Base-by-base conservation (phyloP, 129 eudicot genomes). In the sunflower (Helianthus annuus) region DNA sequence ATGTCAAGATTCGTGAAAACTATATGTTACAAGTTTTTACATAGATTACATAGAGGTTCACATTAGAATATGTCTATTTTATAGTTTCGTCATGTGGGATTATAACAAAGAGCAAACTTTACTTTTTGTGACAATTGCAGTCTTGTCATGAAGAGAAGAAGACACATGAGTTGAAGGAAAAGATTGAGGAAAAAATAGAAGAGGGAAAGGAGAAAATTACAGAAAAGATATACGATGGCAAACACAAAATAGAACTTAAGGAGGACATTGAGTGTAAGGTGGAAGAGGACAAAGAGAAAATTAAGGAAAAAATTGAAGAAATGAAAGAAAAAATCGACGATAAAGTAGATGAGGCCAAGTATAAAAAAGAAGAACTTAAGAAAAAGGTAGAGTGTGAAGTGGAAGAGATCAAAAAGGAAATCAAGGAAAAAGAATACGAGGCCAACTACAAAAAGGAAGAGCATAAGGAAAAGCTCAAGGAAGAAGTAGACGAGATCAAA, bases 341-440 rank as follows among this genome's bases (percentile, higher is more conserved):
- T 53, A 64, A 63, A 5, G 64, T 74, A 3, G 71, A 42, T 0
- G 71, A 74, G 40, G 32, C 5, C 4, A 74, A 74, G 34, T 55
- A 64, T 4, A 74, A 64, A 44, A 64, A 36, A 52, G 79, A 64
- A 54, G 72, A 74, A 64, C 46, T 74, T 11, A 74, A 74, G 46
- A 66, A 74, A 22, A 74, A 74, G 46, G 44, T 64, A 1, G 79
- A 74, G 58, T 76, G 80, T 58, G 75, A 76, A 46, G 52, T 68
- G 7, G 76, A 76, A 60, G 76, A 60, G 62, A 70, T 54, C 7
- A 76, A 69, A 76, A 46, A 68, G 13, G 48, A 76, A 48, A 27
- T 36, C 46, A 68, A 76, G 7, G 81, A 76, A 76, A 76, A 76
- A 46, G 69, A 76, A 60, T 10, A 68, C 2, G 81, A 76, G 45